Evolutionary conservation across 768 basidiomycete genomes (phyloP).

Genomic region (Calocybe gangraenosa): DNA sequence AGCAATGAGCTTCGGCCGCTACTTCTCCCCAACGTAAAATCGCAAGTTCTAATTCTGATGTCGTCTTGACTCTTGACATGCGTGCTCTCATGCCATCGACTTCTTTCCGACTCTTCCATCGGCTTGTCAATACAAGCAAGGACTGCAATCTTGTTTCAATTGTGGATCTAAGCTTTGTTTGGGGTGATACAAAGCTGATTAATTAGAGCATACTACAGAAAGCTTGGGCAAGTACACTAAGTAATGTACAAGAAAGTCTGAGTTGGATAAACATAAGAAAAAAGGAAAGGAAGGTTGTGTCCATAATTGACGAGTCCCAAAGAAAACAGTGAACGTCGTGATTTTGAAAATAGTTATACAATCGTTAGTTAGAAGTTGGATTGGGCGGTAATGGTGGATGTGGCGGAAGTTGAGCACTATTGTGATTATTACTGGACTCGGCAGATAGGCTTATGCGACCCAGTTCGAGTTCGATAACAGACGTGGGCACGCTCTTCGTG

Average conservation of each 20-base stretch:
- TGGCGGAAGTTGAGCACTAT: constrained; percentile 32
- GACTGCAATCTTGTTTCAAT: constrained; percentile 47
- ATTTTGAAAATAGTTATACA: too few relatives aligned
- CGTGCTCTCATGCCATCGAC: too few relatives aligned
- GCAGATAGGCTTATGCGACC: constrained; percentile 35
- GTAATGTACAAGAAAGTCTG: constrained; percentile 45
- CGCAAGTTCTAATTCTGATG: too few relatives aligned
- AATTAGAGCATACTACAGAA: constrained; percentile 29
- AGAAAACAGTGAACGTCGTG: too few relatives aligned
- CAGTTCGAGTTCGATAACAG: constrained; percentile 51
- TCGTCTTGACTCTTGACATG: too few relatives aligned
- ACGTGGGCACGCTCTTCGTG: constrained; percentile 53
- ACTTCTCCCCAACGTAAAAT: too few relatives aligned
- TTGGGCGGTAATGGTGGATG: constrained; percentile 35
- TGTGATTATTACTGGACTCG: constrained; percentile 12
- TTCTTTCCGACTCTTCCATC: too few relatives aligned
- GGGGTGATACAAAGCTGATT: constrained; percentile 49
- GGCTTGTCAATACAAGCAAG: too few relatives aligned
- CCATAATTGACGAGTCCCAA: too few relatives aligned
- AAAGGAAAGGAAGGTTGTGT: too few relatives aligned
- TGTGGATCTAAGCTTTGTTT: constrained; percentile 52
- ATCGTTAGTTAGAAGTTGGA: background rate
- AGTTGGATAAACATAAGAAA: too few relatives aligned
- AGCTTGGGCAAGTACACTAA: constrained; percentile 30
- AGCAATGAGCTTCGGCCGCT: too few relatives aligned